Evolutionary conservation across 179 eudicot genomes (phyloP).

Genomic region (Heliamphora pulchella): DNA sequence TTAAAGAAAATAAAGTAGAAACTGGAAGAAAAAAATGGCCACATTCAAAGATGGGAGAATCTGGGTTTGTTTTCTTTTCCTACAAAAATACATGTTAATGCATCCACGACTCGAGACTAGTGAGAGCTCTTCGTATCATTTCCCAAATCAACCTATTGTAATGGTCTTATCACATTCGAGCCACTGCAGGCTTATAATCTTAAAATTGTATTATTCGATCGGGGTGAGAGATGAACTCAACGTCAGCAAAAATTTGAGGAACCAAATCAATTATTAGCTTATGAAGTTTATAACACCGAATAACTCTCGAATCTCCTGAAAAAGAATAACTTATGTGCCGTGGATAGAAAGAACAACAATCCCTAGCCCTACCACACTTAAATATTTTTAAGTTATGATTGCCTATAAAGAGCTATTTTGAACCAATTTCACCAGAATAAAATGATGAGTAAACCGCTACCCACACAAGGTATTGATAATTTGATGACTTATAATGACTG

Average conservation of each 20-base stretch:
- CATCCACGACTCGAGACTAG: neutral
- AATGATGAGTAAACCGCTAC: too few relatives aligned
- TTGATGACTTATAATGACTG: too few relatives aligned
- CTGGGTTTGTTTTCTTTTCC: neutral
- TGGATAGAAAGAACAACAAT: neutral
- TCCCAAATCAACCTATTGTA: neutral
- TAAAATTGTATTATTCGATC: neutral
- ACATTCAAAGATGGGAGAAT: neutral
- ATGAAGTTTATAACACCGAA: neutral
- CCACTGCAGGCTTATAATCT: neutral
- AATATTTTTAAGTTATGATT: too few relatives aligned
- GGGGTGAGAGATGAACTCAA: neutral
- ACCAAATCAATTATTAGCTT: neutral
- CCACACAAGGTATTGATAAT: too few relatives aligned
- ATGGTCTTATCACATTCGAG: neutral
- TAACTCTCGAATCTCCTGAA: neutral
- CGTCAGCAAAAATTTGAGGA: neutral
- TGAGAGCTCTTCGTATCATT: neutral
- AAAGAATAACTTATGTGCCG: neutral
- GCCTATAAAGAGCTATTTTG: too few relatives aligned
- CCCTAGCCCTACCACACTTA: too few relatives aligned
- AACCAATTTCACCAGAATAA: too few relatives aligned
- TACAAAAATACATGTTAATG: neutral
- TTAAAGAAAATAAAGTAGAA: neutral
- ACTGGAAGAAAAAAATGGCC: neutral